Evolutionary conservation across 148 eudicot species (phyloP).

Genomic region (Fallopia convolvulus): DNA sequence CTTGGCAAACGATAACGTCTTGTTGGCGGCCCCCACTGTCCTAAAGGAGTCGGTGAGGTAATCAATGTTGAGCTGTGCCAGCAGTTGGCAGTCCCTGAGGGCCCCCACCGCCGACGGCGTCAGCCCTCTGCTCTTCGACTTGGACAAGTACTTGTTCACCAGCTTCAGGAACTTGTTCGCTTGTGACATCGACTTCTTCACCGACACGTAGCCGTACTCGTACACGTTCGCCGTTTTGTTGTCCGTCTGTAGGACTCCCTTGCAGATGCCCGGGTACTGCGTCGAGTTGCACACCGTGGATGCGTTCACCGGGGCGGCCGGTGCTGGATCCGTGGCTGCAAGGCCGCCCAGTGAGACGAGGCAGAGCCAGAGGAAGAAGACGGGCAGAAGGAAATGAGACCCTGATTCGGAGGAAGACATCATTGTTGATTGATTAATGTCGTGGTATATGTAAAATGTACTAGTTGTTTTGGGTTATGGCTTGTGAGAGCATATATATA

Average conservation of each 20-base stretch:
- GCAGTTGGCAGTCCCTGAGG: conserved; percentile 28
- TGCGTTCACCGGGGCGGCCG: conserved; percentile 24
- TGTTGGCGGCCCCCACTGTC: neutral
- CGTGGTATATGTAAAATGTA: neutral
- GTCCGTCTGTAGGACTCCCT: conserved; percentile 30
- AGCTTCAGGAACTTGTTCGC: conserved; percentile 41
- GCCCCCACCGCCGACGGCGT: conserved; percentile 17
- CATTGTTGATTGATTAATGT: neutral
- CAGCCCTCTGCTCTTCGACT: conserved; percentile 12
- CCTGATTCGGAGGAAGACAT: neutral
- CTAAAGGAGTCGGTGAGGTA: conserved; percentile 15
- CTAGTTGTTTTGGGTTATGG: neutral
- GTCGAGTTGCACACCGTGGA: conserved; percentile 50
- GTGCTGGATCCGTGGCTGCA: neutral
- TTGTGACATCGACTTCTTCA: conserved; percentile 47
- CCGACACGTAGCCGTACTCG: conserved; percentile 56
- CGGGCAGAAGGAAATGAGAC: neutral
- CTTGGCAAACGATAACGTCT: conserved; percentile 3
- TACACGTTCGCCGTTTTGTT: conserved; percentile 45
- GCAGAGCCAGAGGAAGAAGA: neutral
- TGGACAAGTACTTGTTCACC: conserved; percentile 37
- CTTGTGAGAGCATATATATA: neutral
- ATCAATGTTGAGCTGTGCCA: conserved; percentile 21
- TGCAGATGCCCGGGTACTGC: conserved; percentile 59
- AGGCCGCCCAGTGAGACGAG: neutral